A percentile compares a stretch with the other conserved stretches of the same genome.
Conservation (phyloP, 345 rosid genomes). For the Syzygium aqueum region DNA sequence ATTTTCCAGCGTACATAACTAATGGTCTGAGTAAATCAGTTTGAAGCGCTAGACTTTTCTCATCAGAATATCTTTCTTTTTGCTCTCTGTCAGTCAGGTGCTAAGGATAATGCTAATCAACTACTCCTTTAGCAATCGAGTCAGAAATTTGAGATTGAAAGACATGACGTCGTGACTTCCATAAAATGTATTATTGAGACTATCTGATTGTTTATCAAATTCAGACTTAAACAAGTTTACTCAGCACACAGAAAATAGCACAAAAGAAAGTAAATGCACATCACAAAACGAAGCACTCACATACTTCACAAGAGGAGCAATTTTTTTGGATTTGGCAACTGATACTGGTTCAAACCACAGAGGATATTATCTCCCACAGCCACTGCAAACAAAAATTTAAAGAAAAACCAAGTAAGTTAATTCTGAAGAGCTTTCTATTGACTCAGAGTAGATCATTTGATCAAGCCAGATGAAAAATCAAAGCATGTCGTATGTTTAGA, state of each 20-base stretch:
- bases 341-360: constrained; percentile 97
- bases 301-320: constrained; percentile 54
- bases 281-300: constrained; percentile 32
- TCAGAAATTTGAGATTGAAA: background rate
- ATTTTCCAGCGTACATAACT: background rate
- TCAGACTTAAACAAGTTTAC: background rate
- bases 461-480: background rate
- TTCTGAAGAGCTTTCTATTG: background rate
- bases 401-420: background rate
- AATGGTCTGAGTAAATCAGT: background rate
- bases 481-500: background rate
- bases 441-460: background rate
- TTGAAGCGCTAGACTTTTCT: background rate
- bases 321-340: constrained; percentile 58
- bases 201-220: background rate
- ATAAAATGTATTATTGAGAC: background rate
- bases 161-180: background rate
- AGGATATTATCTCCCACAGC: constrained; percentile 55
- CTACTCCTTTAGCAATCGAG: background rate
- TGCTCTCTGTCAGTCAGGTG: background rate
- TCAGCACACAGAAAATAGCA: background rate
- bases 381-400: constrained; percentile 33
- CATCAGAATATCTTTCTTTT: background rate
- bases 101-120: background rate
- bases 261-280: background rate